Base-by-base conservation (phyloP, 176 grass and related monocot genomes). In the Neostapfia colusana region DNA sequence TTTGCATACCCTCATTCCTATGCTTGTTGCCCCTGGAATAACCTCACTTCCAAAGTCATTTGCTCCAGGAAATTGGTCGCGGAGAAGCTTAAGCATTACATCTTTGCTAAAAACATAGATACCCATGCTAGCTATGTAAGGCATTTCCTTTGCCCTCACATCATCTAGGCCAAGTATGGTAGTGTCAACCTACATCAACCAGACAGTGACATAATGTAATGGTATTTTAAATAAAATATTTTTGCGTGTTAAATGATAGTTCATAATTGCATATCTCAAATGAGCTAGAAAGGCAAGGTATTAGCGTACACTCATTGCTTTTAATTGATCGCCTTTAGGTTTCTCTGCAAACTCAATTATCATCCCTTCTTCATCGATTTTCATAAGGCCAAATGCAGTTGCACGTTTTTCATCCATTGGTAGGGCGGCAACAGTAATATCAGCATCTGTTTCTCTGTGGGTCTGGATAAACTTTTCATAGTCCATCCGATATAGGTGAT, bases 41-140 rank as follows among this genome's bases (percentile, higher is more conserved):
- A 98, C 89, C 70, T 98, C 95, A 82, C 95, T 98, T 67, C 95
- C 95, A 20, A 98, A 98, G 83, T 98, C 95, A 98, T 98, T 98
- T 41, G 91, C 79, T 50, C 63, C 89, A 49, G 91, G 84, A 69
- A 98, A 98, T 65, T 82, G 88, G 37, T 89, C 91, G 5, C 82
- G 91, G 53, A 98, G 89, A 55, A 98, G 86, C 61, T 92, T 75
- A 71, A 98, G 79, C 95, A 98, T 98, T 70, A 91, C 76, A 25
- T 98, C 76, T 71, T 94, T 98, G 77, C 95, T 94, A 66, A 98
- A 84, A 50, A 98, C 95, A 65, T 98, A 98, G 44, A 98, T 98
- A 62, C 95, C 95, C 95, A 98, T 98, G 73, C 95, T 98, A 72
- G 95, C 95, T 68, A 98, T 98, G 54, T 84, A 98, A 56, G 93